Percentiles rank a stretch among this genome's conserved stretches.
Conservation (phyloP, 805 yeast genomes). For the Clavispora vitiphila region DNA sequence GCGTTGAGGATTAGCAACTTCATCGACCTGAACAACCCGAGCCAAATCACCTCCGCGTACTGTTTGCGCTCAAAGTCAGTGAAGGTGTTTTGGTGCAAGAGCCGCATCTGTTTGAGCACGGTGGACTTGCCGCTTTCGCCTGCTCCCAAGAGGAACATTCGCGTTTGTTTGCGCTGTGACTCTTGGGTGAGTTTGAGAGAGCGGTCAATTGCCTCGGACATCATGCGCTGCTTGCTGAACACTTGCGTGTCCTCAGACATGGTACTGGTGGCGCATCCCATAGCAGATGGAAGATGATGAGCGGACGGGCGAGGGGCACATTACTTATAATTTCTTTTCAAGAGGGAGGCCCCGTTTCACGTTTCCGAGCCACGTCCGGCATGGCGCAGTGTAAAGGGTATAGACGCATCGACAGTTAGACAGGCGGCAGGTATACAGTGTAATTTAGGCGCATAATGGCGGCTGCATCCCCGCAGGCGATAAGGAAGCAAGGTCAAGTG, state of each 20-base stretch:
- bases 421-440: too few species aligned
- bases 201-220: conserved; percentile 63
- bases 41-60: conserved; percentile 88
- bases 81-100: conserved; percentile 84
- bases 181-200: conserved; percentile 47
- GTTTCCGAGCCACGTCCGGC: not conserved
- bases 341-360: not conserved
- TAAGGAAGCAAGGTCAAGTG: too few species aligned
- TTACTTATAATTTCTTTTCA: not conserved
- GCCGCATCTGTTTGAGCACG: conserved; percentile 80
- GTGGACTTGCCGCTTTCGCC: conserved; percentile 96
- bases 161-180: conserved; percentile 55
- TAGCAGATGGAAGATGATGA: too few species aligned
- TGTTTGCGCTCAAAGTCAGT: conserved; percentile 71
- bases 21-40: conserved; percentile 84
- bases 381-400: not conserved
- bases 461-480: too few species aligned
- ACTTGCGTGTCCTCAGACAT: conserved; percentile 45
- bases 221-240: conserved; percentile 46
- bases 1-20: conserved; percentile 71
- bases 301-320: not conserved
- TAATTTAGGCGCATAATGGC: too few species aligned
- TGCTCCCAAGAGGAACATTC: conserved; percentile 79
- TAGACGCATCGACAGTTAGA: too few species aligned
- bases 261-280: conserved; percentile 72